Conservation (phyloP, 2,329 filamentous ascomycete species). For the Colletotrichum caudatum region DNA sequence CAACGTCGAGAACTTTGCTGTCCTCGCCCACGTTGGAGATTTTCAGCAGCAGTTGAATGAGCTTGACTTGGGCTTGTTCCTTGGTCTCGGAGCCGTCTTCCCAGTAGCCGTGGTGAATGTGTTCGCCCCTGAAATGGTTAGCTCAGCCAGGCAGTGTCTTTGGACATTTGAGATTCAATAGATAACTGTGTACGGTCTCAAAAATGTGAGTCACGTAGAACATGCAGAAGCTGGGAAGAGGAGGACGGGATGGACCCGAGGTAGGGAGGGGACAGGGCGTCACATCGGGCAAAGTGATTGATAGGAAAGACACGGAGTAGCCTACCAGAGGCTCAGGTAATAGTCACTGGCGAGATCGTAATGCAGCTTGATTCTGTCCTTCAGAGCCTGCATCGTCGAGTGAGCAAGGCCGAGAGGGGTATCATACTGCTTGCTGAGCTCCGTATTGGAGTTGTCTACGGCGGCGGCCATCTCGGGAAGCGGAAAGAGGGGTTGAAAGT, state of each 20-base stretch:
- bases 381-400: slow-evolving; percentile 62
- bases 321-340: slow-evolving; percentile 70
- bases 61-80: slow-evolving; percentile 67
- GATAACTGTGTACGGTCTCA: neutral
- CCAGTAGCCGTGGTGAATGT: slow-evolving; percentile 74
- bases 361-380: slow-evolving; percentile 69
- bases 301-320: slow-evolving; percentile 15
- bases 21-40: slow-evolving; percentile 48
- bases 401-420: slow-evolving; percentile 59
- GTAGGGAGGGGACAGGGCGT: neutral
- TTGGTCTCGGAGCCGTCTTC: slow-evolving; percentile 64
- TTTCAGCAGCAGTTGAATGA: slow-evolving; percentile 67
- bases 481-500: neutral
- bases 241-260: neutral
- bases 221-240: neutral
- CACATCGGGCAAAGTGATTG: slow-evolving; percentile 1
- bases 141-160: slow-evolving; percentile 9
- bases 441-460: slow-evolving; percentile 45
- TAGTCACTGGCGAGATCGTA: slow-evolving; percentile 73
- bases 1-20: slow-evolving; percentile 65
- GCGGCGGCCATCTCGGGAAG: slow-evolving; percentile 26
- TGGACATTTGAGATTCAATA: too few species aligned
- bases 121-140: slow-evolving; percentile 63
- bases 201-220: neutral
- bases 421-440: slow-evolving; percentile 60